These are phyloP conservation scores for Plasmodium ovale DNA, from an alignment of 169 alveolate species.

Conservation along the genomic window DNA sequence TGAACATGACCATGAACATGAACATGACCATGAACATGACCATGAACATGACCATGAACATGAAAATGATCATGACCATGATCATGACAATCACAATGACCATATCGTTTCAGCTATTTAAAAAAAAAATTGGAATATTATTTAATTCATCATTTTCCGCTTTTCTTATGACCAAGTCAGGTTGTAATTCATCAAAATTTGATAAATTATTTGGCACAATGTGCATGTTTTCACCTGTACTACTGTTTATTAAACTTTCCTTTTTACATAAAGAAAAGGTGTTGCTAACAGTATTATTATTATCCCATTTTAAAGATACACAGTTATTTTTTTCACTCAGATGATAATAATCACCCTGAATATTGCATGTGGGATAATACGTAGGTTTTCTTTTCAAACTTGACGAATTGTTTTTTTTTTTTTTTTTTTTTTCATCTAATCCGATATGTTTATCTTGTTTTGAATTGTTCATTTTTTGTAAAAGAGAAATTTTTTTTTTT, in stretches of 20 bases:
- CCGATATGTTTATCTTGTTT: slow-evolving; percentile 4
- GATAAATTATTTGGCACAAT: slow-evolving; percentile 22
- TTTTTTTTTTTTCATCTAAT: background rate
- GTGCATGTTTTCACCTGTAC: background rate
- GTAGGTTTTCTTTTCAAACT: background rate
- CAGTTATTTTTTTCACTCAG: background rate
- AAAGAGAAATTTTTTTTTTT: slow-evolving; percentile 35
- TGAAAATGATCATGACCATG: too few species aligned
- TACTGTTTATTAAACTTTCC: slow-evolving; percentile 7
- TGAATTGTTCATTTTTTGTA: slow-evolving; percentile 16
- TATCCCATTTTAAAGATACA: too few species aligned
- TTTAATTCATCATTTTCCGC: slow-evolving; percentile 16
- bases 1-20: too few species aligned
- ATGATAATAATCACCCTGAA: background rate
- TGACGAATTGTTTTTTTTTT: background rate
- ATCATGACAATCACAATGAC: too few species aligned
- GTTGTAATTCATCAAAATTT: slow-evolving; percentile 24
- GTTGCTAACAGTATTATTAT: background rate
- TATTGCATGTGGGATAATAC: too few species aligned
- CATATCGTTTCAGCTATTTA: slow-evolving; percentile 40
- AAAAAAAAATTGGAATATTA: slow-evolving; percentile 54
- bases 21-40: too few species aligned
- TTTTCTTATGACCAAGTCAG: slow-evolving; percentile 22
- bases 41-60: too few species aligned
- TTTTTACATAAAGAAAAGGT: slow-evolving; percentile 10